phyloP scores from a whole-genome alignment of 768 basidiomycete species.

The Xanthoconium stramineum region DNA sequence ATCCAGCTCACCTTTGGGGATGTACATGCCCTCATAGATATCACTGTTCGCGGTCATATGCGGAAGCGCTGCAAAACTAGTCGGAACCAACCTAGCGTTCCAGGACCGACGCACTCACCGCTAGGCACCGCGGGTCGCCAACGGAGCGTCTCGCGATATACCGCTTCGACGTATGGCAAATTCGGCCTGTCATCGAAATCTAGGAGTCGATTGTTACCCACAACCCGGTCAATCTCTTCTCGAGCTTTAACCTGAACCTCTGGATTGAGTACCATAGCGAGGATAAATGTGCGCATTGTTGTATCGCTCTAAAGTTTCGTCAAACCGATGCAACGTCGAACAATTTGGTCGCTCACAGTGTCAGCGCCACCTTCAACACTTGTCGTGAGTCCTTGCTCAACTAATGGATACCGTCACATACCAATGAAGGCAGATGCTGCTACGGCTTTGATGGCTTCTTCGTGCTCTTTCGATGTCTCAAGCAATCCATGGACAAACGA shows the following conservation, averaged over 20 bases:
- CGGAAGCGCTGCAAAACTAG: conserved; percentile 16
- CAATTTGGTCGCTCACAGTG: conserved; percentile 15
- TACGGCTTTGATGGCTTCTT: conserved; percentile 21
- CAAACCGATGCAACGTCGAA: background rate
- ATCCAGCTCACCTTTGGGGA: conserved; percentile 24
- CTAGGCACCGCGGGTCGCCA: conserved; percentile 30
- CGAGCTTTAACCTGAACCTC: conserved; percentile 30
- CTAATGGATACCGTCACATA: background rate
- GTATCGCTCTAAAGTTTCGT: conserved; percentile 11
- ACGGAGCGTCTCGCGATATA: conserved; percentile 31
- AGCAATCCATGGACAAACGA: conserved; percentile 24
- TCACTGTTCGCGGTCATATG: conserved; percentile 23
- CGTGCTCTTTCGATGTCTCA: background rate
- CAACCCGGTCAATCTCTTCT: conserved; percentile 30
- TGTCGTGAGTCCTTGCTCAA: background rate
- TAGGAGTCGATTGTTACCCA: conserved; percentile 31
- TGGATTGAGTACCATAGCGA: conserved; percentile 34
- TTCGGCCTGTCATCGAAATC: conserved; percentile 22
- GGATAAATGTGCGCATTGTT: conserved; percentile 24
- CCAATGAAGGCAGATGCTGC: conserved; percentile 24
- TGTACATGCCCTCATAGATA: conserved; percentile 29
- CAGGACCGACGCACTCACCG: conserved; percentile 18
- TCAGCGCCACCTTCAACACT: conserved; percentile 23
- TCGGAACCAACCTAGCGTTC: background rate
- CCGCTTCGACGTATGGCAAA: conserved; percentile 32